Percentiles rank a stretch among this genome's conserved stretches.
Conservation (phyloP, 805 yeast genomes). For the Spathaspora arborariae region DNA sequence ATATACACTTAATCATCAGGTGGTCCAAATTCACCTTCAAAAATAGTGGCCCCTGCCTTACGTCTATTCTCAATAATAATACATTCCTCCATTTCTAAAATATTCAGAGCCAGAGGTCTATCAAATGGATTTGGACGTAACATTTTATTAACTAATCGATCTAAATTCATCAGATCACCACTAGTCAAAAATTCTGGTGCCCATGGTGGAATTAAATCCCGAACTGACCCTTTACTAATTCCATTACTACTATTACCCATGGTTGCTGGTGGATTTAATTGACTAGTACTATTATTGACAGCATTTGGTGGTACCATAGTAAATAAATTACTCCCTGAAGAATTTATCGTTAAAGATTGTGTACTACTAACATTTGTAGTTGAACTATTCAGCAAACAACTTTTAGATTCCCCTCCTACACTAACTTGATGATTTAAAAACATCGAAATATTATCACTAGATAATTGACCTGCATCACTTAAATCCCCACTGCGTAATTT, state of each 20-base stretch:
- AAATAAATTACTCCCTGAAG: constrained; percentile 4
- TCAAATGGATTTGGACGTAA: constrained; percentile 74
- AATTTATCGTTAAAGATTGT: constrained; percentile 1
- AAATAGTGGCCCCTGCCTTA: constrained; percentile 89
- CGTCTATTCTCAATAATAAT: constrained; percentile 73
- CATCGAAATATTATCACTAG: constrained; percentile 46
- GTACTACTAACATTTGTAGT: not conserved
- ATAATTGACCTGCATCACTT: constrained; percentile 87
- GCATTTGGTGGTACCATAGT: not conserved
- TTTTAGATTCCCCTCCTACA: constrained; percentile 6
- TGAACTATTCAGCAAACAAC: not conserved
- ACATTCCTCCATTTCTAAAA: constrained; percentile 72
- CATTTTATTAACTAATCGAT: constrained; percentile 83
- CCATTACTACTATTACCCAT: not conserved
- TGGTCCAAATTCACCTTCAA: constrained; percentile 95
- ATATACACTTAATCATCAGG: constrained; percentile 12
- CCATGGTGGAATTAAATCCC: constrained; percentile 62
- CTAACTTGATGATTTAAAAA: constrained; percentile 33
- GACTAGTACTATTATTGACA: not conserved
- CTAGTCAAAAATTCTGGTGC: constrained; percentile 80
- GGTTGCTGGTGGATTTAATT: not conserved
- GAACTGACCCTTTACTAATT: not conserved
- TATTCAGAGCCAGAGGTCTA: constrained; percentile 74
- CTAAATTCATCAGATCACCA: constrained; percentile 55
- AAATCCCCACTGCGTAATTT: constrained; percentile 91